A percentile compares a stretch with the other conserved stretches of the same genome.
Conservation (phyloP, 2,329 filamentous ascomycete genomes). For the Hypoxylon sp. region DNA sequence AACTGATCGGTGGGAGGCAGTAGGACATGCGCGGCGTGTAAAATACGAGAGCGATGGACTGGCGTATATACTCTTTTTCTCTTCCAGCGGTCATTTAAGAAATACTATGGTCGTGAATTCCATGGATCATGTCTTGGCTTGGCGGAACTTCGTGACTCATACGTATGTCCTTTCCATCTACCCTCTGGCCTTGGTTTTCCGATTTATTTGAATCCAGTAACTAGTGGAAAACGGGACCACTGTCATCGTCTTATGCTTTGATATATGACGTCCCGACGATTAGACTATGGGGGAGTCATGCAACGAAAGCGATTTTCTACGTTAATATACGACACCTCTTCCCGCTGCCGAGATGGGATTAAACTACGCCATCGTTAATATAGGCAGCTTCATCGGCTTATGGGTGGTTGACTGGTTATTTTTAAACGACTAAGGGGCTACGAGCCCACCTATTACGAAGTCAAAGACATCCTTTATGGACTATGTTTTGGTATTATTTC, state of each 20-base stretch:
- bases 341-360: neutral
- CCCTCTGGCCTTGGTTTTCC: too few species aligned
- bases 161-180: neutral
- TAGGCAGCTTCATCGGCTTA: neutral
- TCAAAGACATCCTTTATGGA: neutral
- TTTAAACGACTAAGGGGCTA: neutral
- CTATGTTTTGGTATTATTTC: neutral
- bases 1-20: conserved; percentile 21
- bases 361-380: neutral
- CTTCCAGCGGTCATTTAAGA: conserved; percentile 1
- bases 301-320: neutral
- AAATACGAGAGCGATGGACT: conserved; percentile 22
- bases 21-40: conserved; percentile 20
- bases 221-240: neutral
- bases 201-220: neutral
- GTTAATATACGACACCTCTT: neutral
- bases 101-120: neutral
- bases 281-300: neutral
- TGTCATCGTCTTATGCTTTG: neutral
- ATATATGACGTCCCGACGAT: too few species aligned
- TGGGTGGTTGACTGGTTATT: neutral
- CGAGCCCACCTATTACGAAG: neutral
- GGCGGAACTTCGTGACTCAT: neutral
- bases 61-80: conserved; percentile 32
- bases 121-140: neutral